These are phyloP conservation scores for Aspergillaceae sp. DNA, from an alignment of 2,329 filamentous ascomycete genomes.

Conservation along the genomic window DNA sequence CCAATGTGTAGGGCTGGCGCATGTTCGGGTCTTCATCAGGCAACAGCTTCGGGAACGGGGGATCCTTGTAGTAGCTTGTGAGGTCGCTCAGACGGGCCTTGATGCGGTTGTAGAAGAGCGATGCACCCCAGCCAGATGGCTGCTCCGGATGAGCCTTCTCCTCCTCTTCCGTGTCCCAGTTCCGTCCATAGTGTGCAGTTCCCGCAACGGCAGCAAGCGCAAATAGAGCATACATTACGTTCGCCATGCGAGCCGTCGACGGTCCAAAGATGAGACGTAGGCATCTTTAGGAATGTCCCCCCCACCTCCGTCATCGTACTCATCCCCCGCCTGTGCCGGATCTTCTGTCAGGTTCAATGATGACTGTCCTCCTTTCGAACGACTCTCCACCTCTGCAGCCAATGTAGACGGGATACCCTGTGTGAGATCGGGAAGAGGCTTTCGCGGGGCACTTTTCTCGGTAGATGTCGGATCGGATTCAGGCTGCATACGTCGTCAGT, in stretches of 20 bases:
- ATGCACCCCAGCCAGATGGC: conserved; percentile 69
- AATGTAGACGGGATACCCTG: conserved; percentile 89
- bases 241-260: conserved; percentile 68
- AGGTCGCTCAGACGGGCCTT: conserved; percentile 66
- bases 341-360: conserved; percentile 48
- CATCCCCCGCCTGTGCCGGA: conserved; percentile 31
- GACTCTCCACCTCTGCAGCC: conserved; percentile 59
- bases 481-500: conserved; percentile 19
- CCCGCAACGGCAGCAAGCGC: conserved; percentile 50
- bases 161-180: conserved; percentile 74
- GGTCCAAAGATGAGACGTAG: conserved; percentile 86
- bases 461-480: conserved; percentile 28
- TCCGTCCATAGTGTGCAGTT: conserved; percentile 69
- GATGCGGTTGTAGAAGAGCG: conserved; percentile 71
- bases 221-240: conserved; percentile 60
- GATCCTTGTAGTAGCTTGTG: conserved; percentile 89
- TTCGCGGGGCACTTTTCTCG: conserved; percentile 37
- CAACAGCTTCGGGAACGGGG: conserved; percentile 85
- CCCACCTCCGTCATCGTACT: conserved; percentile 42
- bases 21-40: conserved; percentile 64
- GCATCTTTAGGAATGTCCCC: conserved; percentile 63
- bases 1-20: conserved; percentile 82
- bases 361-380: conserved; percentile 25
- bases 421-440: conserved; percentile 81
- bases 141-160: conserved; percentile 59